phyloP scores from a whole-genome alignment of 495 filamentous ascomycete genomes.

The Penicillium soppii region DNA sequence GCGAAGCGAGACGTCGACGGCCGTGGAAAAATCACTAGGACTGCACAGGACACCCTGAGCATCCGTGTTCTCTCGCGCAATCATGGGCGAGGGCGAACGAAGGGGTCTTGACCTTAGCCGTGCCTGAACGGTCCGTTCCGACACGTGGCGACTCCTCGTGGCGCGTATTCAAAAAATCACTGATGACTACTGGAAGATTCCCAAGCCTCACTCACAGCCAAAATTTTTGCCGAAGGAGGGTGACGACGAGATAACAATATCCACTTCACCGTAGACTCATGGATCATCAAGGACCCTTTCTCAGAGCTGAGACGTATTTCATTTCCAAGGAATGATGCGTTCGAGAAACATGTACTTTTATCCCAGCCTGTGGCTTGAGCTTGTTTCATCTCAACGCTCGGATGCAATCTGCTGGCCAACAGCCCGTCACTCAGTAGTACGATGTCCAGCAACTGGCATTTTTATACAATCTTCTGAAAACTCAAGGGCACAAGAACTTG shows the following conservation, averaged over 20 bases:
- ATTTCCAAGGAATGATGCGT: slow-evolving; percentile 4
- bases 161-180: slow-evolving; percentile 30
- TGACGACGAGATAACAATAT: slow-evolving; percentile 24
- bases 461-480: slow-evolving; percentile 26
- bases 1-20: too few relatives aligned
- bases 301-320: slow-evolving; percentile 11
- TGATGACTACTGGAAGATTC: slow-evolving; percentile 23
- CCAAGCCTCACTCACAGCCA: slow-evolving; percentile 21
- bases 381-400: slow-evolving; percentile 25
- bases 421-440: slow-evolving; percentile 29
- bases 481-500: slow-evolving; percentile 18
- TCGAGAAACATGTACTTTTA: slow-evolving; percentile 30
- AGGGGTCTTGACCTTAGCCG: too few relatives aligned
- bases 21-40: too few relatives aligned
- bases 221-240: slow-evolving; percentile 31
- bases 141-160: too few relatives aligned
- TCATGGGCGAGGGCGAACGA: too few relatives aligned
- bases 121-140: too few relatives aligned
- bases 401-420: slow-evolving; percentile 26
- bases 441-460: slow-evolving; percentile 31
- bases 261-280: slow-evolving; percentile 15
- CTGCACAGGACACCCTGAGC: too few relatives aligned
- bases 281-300: slow-evolving; percentile 27
- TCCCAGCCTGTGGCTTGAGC: slow-evolving; percentile 29
- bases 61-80: too few relatives aligned